A percentile compares a stretch with the other conserved stretches of the same genome.
phyloP scores from a whole-genome alignment of 2,329 filamentous ascomycete species.

The Chaetothyriales sp. region DNA sequence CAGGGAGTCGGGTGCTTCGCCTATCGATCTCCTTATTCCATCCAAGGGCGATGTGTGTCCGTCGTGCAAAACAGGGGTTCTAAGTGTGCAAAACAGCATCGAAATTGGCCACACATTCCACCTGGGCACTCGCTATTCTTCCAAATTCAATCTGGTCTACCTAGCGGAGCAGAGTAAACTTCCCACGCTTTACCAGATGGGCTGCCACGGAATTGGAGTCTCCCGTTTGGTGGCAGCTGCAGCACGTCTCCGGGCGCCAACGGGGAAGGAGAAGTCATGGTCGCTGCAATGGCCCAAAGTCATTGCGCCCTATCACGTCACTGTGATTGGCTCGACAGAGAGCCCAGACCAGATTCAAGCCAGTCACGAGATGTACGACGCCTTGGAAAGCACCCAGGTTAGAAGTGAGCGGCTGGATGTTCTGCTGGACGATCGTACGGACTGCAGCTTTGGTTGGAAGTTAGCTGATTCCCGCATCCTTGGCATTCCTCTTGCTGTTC shows the following conservation, averaged over 20 bases:
- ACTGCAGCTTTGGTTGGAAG: constrained; percentile 63
- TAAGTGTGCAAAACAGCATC: constrained; percentile 59
- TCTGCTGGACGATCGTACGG: constrained; percentile 58
- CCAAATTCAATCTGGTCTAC: constrained; percentile 53
- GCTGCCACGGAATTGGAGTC: constrained; percentile 89
- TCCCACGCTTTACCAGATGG: constrained; percentile 65
- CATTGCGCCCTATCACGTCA: constrained; percentile 72
- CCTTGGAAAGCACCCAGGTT: constrained; percentile 25
- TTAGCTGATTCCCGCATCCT: constrained; percentile 77
- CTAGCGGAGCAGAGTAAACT: constrained; percentile 19
- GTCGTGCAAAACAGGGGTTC: constrained; percentile 48
- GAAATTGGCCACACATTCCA: constrained; percentile 94
- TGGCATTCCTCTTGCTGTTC: constrained; percentile 71
- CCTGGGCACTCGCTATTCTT: constrained; percentile 76
- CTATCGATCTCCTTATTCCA: constrained; percentile 46
- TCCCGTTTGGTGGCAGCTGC: constrained; percentile 80
- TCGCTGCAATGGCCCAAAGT: constrained; percentile 54
- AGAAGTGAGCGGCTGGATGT: constrained; percentile 35
- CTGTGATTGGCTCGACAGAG: constrained; percentile 46
- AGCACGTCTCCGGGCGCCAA: constrained; percentile 60
- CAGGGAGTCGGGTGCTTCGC: background rate
- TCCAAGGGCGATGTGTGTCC: constrained; percentile 59
- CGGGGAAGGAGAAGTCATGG: constrained; percentile 50
- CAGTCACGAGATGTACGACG: constrained; percentile 50
- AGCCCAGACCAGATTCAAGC: constrained; percentile 28